These are phyloP conservation scores for Thalassiosira hispida DNA, from an alignment of 352 stramenopile species.

Conservation along the genomic window DNA sequence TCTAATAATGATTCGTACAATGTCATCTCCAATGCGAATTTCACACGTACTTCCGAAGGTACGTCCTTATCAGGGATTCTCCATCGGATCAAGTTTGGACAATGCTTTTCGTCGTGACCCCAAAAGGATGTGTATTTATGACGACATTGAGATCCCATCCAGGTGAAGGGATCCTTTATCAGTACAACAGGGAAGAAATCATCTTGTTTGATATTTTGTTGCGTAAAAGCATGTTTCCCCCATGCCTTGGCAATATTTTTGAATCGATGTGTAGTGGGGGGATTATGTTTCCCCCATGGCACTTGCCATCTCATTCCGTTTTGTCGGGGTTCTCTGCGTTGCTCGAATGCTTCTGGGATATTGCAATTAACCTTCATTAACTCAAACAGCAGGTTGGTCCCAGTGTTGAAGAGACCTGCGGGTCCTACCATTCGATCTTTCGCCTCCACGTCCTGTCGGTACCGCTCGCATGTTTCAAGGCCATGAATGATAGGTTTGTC, in stretches of 20 bases:
- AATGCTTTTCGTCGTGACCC: slow-evolving; percentile 57
- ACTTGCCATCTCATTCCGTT: slow-evolving; percentile 42
- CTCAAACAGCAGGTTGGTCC: slow-evolving; percentile 62
- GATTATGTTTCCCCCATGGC: slow-evolving; percentile 83
- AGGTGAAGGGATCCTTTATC: slow-evolving; percentile 84
- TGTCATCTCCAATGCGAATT: slow-evolving; percentile 36
- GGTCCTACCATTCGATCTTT: slow-evolving; percentile 68
- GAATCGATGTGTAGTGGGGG: slow-evolving; percentile 25
- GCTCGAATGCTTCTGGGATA: slow-evolving; percentile 17
- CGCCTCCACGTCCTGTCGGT: slow-evolving; percentile 50
- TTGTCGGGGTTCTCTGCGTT: background rate
- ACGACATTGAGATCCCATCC: slow-evolving; percentile 83
- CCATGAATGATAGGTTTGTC: slow-evolving; percentile 67
- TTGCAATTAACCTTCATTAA: slow-evolving; percentile 58
- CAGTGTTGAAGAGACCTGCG: slow-evolving; percentile 79
- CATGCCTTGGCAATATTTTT: slow-evolving; percentile 28
- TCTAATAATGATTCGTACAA: slow-evolving; percentile 69
- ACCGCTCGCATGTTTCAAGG: slow-evolving; percentile 68
- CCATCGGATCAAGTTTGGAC: slow-evolving; percentile 75
- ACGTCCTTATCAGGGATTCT: slow-evolving; percentile 18
- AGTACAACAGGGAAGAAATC: slow-evolving; percentile 79
- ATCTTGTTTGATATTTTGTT: slow-evolving; percentile 32
- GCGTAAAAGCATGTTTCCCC: slow-evolving; percentile 44
- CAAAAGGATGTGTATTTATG: slow-evolving; percentile 72
- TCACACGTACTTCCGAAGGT: slow-evolving; percentile 31